Evolutionary conservation across 805 yeast genomes (phyloP).

Genomic region (Hanseniaspora nectarophila): DNA sequence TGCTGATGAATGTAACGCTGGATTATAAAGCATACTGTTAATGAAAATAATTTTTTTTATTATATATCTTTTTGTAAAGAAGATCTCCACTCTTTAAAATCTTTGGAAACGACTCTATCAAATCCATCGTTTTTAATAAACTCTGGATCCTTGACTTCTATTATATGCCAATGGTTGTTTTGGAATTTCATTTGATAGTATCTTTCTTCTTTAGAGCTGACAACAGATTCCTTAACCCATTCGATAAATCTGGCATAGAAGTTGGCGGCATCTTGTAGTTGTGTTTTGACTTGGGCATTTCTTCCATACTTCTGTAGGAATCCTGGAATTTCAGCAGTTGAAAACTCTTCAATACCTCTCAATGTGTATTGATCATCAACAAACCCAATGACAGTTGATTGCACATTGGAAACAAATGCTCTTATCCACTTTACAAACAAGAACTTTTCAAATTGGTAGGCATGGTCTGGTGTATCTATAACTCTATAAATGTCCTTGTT

Average conservation of each 20-base stretch:
- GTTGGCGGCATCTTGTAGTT: slow-evolving; percentile 62
- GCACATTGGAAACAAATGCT: slow-evolving; percentile 76
- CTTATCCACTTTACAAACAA: slow-evolving; percentile 84
- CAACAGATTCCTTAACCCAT: slow-evolving; percentile 50
- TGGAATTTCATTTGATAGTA: slow-evolving; percentile 31
- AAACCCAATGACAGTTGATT: slow-evolving; percentile 73
- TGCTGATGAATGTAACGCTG: slow-evolving; percentile 8
- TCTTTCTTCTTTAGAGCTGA: slow-evolving; percentile 7
- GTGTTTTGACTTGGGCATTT: slow-evolving; percentile 2
- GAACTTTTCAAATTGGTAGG: slow-evolving; percentile 60
- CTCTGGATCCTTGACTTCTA: slow-evolving; percentile 33
- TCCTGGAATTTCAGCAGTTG: slow-evolving; percentile 67
- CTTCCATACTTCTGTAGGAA: slow-evolving; percentile 36
- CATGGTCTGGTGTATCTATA: slow-evolving; percentile 45
- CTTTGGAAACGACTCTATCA: slow-evolving; percentile 36
- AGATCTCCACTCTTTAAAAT: slow-evolving; percentile 45
- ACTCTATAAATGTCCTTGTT: slow-evolving; percentile 67
- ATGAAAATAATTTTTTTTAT: not conserved
- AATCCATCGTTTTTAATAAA: slow-evolving; percentile 31
- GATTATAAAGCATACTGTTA: not conserved
- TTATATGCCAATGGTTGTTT: slow-evolving; percentile 41
- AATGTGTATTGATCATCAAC: slow-evolving; percentile 62
- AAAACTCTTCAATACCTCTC: slow-evolving; percentile 57
- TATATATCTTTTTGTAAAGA: slow-evolving; percentile 13
- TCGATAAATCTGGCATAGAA: slow-evolving; percentile 79